Conservation (phyloP, 441 rosid genomes). For the Euphorbia celastroides region DNA sequence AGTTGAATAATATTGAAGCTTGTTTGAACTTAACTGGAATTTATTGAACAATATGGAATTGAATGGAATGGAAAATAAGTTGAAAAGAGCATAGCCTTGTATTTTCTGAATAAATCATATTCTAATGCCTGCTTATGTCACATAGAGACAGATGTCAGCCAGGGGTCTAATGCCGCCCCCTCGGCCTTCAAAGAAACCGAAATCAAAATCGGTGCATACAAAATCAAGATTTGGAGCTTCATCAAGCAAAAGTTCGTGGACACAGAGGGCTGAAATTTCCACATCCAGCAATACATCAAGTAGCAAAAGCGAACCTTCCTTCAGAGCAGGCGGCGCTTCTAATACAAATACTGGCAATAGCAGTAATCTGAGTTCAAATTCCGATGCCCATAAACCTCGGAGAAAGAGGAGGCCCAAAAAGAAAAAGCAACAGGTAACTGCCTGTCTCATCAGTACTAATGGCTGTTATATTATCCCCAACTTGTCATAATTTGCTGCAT, state of each 20-base stretch:
- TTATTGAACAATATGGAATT: no score
- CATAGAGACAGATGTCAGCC: conserved; percentile 64
- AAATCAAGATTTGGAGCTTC: conserved; percentile 68
- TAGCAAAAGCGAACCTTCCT: conserved; percentile 53
- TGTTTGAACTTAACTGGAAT: no score
- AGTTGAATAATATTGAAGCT: no score
- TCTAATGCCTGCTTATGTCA: conserved; percentile 14
- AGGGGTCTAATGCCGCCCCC: conserved; percentile 98
- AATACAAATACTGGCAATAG: conserved; percentile 63
- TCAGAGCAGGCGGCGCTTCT: conserved; percentile 42
- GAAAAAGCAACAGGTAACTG: conserved; percentile 78
- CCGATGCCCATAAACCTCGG: conserved; percentile 90
- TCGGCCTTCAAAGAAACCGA: conserved; percentile 45
- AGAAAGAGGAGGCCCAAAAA: conserved; percentile 95
- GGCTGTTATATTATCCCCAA: no score
- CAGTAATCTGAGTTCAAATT: conserved; percentile 90
- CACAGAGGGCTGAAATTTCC: conserved; percentile 48
- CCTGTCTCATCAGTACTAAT: no score
- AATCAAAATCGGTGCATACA: conserved; percentile 27
- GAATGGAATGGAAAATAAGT: no score
- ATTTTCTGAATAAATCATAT: no score
- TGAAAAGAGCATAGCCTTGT: no score
- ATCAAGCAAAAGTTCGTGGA: conserved; percentile 45
- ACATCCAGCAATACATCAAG: conserved; percentile 60
- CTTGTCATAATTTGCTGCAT: no score